phyloP scores from a whole-genome alignment of 768 basidiomycete species.

The Dioszegia aurantiaca region DNA sequence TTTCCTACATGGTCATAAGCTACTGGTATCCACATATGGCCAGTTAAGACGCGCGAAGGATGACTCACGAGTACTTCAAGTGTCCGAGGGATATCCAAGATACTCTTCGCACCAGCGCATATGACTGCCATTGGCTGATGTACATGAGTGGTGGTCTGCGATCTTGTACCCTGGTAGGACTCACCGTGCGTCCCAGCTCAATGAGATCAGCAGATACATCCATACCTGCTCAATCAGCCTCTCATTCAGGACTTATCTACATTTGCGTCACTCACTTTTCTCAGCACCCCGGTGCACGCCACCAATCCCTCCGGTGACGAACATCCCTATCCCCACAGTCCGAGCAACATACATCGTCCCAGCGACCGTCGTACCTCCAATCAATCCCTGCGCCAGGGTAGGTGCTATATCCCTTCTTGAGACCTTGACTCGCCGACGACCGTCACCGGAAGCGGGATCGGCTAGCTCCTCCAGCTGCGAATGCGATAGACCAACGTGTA shows the following conservation, averaged over 20 bases:
- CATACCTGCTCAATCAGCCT: conserved; percentile 61
- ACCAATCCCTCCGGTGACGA: conserved; percentile 78
- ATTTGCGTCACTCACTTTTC: conserved; percentile 57
- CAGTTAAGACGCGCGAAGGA: background rate
- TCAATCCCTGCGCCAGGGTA: conserved; percentile 42
- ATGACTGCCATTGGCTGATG: conserved; percentile 76
- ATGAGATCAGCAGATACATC: conserved; percentile 92
- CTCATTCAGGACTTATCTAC: background rate
- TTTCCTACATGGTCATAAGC: conserved; percentile 63
- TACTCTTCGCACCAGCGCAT: conserved; percentile 90
- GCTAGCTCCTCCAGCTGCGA: conserved; percentile 57
- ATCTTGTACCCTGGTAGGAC: background rate
- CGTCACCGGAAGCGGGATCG: conserved; percentile 9
- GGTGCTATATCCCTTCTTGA: conserved; percentile 43
- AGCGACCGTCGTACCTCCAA: conserved; percentile 67
- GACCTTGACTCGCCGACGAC: conserved; percentile 30
- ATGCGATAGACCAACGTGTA: conserved; percentile 76
- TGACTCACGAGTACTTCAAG: conserved; percentile 53
- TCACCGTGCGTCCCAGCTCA: conserved; percentile 71
- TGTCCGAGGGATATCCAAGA: conserved; percentile 79
- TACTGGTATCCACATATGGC: too few species aligned
- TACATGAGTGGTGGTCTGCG: too few species aligned
- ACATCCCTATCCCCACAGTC: conserved; percentile 79
- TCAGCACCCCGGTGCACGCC: conserved; percentile 79
- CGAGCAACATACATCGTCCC: conserved; percentile 57